A percentile compares a stretch with the other conserved stretches of the same genome.
phyloP scores from a whole-genome alignment of 306 rosid genomes.

The Oxytropis ochrocephala region DNA sequence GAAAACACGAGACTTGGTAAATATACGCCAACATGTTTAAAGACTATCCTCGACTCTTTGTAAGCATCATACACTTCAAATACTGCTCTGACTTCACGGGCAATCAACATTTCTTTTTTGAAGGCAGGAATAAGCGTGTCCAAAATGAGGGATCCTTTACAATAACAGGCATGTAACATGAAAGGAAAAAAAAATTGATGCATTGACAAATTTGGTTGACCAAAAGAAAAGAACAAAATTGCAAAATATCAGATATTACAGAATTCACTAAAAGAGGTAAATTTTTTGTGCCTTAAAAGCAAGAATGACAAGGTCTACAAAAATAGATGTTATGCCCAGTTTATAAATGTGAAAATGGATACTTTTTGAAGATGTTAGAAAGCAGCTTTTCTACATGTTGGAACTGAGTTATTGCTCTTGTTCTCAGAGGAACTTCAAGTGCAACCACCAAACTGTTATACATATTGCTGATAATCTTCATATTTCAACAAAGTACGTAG shows the following conservation, averaged over 20 bases:
- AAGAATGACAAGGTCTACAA: background rate
- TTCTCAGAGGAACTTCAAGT: conserved; percentile 21
- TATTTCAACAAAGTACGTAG: too few relatives aligned
- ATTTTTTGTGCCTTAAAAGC: background rate
- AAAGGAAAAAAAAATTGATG: background rate
- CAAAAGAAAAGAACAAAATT: background rate
- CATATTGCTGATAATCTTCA: too few relatives aligned
- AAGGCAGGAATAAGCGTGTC: too few relatives aligned
- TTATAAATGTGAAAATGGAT: background rate
- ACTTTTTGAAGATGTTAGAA: conserved; percentile 2
- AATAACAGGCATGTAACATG: background rate
- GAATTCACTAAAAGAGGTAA: background rate
- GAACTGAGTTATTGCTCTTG: conserved; percentile 47
- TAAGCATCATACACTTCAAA: background rate
- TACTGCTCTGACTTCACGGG: background rate
- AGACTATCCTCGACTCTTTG: too few relatives aligned
- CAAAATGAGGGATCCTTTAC: too few relatives aligned
- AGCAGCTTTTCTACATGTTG: conserved; percentile 25
- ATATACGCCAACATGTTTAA: too few relatives aligned
- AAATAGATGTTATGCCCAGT: background rate
- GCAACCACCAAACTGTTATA: too few relatives aligned
- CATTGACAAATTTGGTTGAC: too few relatives aligned
- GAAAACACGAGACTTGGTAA: too few relatives aligned
- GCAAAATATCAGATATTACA: background rate
- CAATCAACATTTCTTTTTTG: background rate